Percentiles rank a stretch among this genome's conserved stretches.
These are phyloP conservation scores for Apiotrichum gamsii DNA, from an alignment of 1,284 basidiomycete species.

Conservation along the genomic window DNA sequence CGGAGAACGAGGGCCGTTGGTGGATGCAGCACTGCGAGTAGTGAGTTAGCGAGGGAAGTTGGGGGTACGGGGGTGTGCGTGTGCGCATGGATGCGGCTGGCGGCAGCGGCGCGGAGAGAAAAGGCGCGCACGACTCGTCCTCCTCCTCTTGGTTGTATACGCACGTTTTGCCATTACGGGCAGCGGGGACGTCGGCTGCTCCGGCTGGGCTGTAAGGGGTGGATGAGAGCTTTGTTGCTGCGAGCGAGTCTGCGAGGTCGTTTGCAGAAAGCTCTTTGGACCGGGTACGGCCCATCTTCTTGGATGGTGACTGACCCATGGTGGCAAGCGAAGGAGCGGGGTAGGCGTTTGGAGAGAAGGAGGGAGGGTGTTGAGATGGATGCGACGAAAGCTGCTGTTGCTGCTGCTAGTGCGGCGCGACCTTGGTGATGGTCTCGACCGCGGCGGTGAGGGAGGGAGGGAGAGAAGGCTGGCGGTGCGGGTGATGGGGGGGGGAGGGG, in stretches of 20 bases:
- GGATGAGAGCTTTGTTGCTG: conserved; percentile 28
- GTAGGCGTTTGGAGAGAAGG: neutral
- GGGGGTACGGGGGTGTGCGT: too few relatives aligned
- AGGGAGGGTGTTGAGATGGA: neutral
- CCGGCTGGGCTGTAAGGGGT: neutral
- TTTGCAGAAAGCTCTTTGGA: conserved; percentile 46
- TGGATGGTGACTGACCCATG: conserved; percentile 48
- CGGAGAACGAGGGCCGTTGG: neutral
- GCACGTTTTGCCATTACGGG: conserved; percentile 11
- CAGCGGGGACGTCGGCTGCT: neutral
- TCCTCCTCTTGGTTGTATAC: too few relatives aligned
- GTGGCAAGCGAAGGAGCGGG: conserved; percentile 10
- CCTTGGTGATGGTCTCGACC: neutral
- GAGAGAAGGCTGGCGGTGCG: neutral
- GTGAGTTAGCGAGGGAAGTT: too few relatives aligned
- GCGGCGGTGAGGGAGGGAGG: neutral
- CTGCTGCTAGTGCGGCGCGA: neutral
- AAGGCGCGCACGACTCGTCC: too few relatives aligned
- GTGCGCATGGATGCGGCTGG: neutral
- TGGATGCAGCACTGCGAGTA: too few relatives aligned
- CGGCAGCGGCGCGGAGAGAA: too few relatives aligned
- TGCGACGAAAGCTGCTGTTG: neutral
- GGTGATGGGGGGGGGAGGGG: neutral
- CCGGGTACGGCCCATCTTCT: conserved; percentile 48
- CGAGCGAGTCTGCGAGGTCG: conserved; percentile 41